A percentile compares a stretch with the other conserved stretches of the same genome.
Conservation (phyloP, 1,284 basidiomycete species). For the Rhodotorula glutinis region DNA sequence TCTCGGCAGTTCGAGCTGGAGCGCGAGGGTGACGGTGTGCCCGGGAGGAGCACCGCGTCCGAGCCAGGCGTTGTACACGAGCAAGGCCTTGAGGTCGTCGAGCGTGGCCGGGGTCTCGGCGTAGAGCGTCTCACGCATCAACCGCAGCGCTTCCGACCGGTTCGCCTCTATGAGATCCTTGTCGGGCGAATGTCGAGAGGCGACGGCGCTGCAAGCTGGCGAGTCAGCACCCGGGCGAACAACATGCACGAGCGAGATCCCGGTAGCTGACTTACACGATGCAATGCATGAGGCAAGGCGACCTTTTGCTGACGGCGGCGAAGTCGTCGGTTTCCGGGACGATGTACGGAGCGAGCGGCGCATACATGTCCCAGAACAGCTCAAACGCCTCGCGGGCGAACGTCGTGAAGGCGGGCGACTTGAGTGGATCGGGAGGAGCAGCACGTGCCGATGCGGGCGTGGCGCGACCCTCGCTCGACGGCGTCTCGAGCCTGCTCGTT, state of each 20-base stretch:
- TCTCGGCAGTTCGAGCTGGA: conserved; percentile 34
- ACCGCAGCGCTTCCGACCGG: conserved; percentile 18
- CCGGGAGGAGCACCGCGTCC: conserved; percentile 30
- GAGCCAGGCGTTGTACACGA: conserved; percentile 33
- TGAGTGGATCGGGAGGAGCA: too few species aligned
- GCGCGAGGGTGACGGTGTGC: conserved; percentile 27
- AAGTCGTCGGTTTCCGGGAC: conserved; percentile 21
- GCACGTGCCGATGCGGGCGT: neutral
- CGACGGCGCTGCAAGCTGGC: conserved; percentile 10
- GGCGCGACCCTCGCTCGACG: too few species aligned
- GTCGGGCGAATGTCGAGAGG: conserved; percentile 16
- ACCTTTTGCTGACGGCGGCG: conserved; percentile 16
- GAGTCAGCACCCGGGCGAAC: neutral
- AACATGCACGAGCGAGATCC: neutral
- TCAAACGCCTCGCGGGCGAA: conserved; percentile 29
- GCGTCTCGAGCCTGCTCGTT: too few species aligned
- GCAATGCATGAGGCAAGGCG: conserved; percentile 30
- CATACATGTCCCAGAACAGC: conserved; percentile 37
- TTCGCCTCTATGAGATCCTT: conserved; percentile 17
- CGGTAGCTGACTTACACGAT: conserved; percentile 24
- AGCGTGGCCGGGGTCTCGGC: conserved; percentile 21
- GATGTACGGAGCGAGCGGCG: conserved; percentile 37
- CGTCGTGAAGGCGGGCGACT: conserved; percentile 1
- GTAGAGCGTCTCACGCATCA: conserved; percentile 32
- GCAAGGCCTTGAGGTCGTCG: conserved; percentile 33